Evolutionary conservation across 2,329 filamentous ascomycete species (phyloP).

Genomic region (Pezicula neosporulosa): DNA sequence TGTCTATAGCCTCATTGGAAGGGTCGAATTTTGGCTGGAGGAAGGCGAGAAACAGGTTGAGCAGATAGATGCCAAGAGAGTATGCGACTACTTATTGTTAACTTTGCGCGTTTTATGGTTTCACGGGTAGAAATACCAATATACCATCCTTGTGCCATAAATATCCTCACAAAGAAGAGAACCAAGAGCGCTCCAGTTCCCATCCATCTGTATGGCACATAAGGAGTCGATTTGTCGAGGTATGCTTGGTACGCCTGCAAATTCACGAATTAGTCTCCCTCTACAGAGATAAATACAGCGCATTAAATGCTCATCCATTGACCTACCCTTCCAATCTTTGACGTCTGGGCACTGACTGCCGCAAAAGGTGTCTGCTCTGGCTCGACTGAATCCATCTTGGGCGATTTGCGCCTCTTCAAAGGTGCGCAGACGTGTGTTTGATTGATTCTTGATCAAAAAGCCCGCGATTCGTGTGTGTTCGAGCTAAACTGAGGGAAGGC

Average conservation of each 20-base stretch:
- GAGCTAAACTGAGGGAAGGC: too few species aligned
- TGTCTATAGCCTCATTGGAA: constrained; percentile 84
- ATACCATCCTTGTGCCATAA: constrained; percentile 96
- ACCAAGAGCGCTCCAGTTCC: constrained; percentile 74
- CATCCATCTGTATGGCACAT: constrained; percentile 84
- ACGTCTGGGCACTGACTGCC: constrained; percentile 83
- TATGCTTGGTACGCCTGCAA: constrained; percentile 86
- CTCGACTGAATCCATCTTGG: constrained; percentile 77
- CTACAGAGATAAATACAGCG: background rate
- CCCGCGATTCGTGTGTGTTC: too few species aligned
- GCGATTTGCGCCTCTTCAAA: constrained; percentile 1
- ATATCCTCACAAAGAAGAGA: constrained; percentile 84
- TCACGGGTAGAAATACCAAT: constrained; percentile 62
- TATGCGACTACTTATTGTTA: constrained; percentile 70
- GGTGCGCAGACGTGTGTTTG: background rate
- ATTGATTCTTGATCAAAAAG: too few species aligned
- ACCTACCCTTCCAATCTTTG: constrained; percentile 67
- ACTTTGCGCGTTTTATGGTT: constrained; percentile 4
- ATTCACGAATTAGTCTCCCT: constrained; percentile 11
- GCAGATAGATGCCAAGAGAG: constrained; percentile 95
- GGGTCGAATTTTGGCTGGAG: constrained; percentile 98
- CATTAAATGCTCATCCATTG: background rate
- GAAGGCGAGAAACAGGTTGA: constrained; percentile 99
- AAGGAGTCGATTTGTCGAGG: constrained; percentile 90
- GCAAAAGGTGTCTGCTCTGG: constrained; percentile 89